A percentile compares a stretch with the other conserved stretches of the same genome.
Conservation (phyloP, 2,329 filamentous ascomycete genomes). For the Dothistroma pini region DNA sequence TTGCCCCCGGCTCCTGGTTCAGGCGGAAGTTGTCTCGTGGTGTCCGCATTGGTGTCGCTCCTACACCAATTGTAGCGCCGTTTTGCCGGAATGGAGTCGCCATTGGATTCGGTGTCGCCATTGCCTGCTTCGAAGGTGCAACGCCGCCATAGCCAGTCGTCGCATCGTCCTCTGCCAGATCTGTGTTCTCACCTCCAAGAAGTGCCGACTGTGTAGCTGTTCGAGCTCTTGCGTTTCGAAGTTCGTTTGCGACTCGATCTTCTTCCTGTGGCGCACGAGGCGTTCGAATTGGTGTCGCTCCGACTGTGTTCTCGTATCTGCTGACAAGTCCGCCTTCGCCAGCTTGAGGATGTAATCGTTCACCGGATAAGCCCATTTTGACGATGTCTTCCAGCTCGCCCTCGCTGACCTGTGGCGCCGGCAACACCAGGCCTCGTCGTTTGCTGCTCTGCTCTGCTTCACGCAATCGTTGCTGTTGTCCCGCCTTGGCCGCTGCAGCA, state of each 20-base stretch:
- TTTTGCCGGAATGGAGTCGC: conserved; percentile 76
- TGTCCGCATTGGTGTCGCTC: conserved; percentile 77
- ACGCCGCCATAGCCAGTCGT: conserved; percentile 88
- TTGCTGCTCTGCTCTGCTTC: conserved; percentile 98
- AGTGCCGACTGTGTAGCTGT: conserved; percentile 93
- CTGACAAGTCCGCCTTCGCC: conserved; percentile 77
- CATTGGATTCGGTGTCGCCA: conserved; percentile 92
- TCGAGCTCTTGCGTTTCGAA: conserved; percentile 84
- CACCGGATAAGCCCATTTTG: conserved; percentile 95
- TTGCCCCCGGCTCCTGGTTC: conserved; percentile 66
- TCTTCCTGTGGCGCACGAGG: conserved; percentile 88
- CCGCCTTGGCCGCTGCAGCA: conserved; percentile 86
- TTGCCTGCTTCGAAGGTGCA: conserved; percentile 71
- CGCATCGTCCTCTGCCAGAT: conserved; percentile 72
- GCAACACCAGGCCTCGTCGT: conserved; percentile 74
- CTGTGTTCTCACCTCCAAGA: conserved; percentile 89
- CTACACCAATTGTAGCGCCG: conserved; percentile 52
- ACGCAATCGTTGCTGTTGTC: conserved; percentile 87
- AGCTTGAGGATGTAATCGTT: conserved; percentile 73
- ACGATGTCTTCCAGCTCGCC: conserved; percentile 94
- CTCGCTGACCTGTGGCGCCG: conserved; percentile 87
- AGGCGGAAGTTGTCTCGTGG: conserved; percentile 83
- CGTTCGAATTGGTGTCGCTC: conserved; percentile 82
- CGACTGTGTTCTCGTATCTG: conserved; percentile 78
- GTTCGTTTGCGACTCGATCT: conserved; percentile 94